Base-by-base conservation (phyloP, 345 rosid genomes). In the Lepidium aucheri region DNA sequence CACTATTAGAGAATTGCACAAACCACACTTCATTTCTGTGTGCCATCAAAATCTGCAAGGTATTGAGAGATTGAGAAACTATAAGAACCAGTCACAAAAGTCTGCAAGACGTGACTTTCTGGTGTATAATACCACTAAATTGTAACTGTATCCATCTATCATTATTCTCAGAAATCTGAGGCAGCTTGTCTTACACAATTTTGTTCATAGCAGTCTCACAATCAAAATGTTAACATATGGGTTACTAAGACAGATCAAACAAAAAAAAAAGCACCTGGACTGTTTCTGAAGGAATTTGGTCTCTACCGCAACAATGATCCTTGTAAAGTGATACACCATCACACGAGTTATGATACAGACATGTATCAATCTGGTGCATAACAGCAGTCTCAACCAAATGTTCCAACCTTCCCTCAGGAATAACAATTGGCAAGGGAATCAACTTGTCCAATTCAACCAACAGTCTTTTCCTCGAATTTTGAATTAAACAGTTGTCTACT, bases 11-110 rank as follows among this genome's bases (percentile, higher is more conserved):
- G 72, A 93, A 93, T 63, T 93, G 97, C 34, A 93, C 88, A 66
- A 87, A 89, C 96, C 96, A 89, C 41, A 93, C 98, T 79, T 89
- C 96, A 80, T 93, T 82, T 56, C 80, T 81, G 76, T 93, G 96
- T 18, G 80, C 90, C 47, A 81, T 77, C 83, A 92, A 80, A 68
- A 87, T 79, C 96, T 92, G 85, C 80, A 80, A 78, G 59, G 74
- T 36, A 52, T 43, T 9, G 43, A 42, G 28, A 42, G 34, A 42
- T 24, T 22, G 24, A 50, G 49, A 73, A 50, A 65, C 55, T 26
- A 34, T 34, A 42, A 22, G 35, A 43, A 51, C 17, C 61, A 65
- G 18, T 6, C 12, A 16, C 12, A 50, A 72, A 24, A 55, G 35
- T 55, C 33, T 51, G 24, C 1, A 60, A 11, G 8, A 50, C 57